Evolutionary conservation across 371 early-diverging fungal genomes (phyloP).

Genomic region (Syncephalis plumigaleata): DNA sequence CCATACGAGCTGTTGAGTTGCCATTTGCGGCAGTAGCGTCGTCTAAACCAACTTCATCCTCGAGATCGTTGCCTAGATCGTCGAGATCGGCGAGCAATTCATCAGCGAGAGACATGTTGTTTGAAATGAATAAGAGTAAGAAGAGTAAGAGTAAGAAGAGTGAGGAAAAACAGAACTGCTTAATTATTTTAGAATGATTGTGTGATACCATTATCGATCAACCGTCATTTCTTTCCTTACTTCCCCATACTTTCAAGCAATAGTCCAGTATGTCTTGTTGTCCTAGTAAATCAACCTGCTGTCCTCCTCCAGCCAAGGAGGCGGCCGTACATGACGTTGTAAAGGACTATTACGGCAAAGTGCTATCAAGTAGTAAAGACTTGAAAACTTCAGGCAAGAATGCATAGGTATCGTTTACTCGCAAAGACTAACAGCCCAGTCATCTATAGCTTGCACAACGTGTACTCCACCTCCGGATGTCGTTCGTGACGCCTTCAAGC

Average conservation of each 20-base stretch:
- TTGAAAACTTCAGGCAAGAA: not conserved
- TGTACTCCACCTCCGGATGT: not conserved
- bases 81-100: slow-evolving; percentile 58
- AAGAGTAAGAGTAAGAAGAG: too few species aligned
- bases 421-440: not conserved
- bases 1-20: slow-evolving; percentile 12
- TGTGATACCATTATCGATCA: too few species aligned
- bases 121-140: not conserved
- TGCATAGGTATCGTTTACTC: not conserved
- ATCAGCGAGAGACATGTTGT: slow-evolving; percentile 42
- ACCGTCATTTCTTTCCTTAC: too few species aligned
- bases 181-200: too few species aligned
- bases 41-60: slow-evolving; percentile 16
- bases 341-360: not conserved
- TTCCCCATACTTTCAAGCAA: too few species aligned
- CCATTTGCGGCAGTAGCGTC: slow-evolving; percentile 15
- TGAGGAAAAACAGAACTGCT: too few species aligned
- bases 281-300: too few species aligned
- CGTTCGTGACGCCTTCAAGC: not conserved
- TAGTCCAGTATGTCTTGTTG: too few species aligned
- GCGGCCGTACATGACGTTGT: not conserved
- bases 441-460: not conserved
- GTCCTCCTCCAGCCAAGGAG: too few species aligned
- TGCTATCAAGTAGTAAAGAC: not conserved
- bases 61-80: slow-evolving; percentile 14